Evolutionary conservation across 768 basidiomycete genomes (phyloP).

Genomic region (Steccherinum ochraceum): DNA sequence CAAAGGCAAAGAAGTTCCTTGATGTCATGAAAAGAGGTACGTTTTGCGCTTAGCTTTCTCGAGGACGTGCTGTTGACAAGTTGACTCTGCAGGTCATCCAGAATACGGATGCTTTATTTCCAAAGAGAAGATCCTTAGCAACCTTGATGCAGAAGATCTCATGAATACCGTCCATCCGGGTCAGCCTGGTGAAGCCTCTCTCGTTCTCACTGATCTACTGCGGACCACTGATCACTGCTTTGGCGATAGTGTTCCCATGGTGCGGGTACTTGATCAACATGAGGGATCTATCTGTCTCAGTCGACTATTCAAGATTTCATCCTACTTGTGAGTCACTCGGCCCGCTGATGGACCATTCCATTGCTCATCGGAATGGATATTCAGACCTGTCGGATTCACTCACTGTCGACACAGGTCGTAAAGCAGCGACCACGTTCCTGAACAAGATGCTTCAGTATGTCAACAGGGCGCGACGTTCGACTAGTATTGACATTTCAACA

Average conservation of each 20-base stretch:
- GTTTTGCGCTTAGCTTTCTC: conserved; percentile 1
- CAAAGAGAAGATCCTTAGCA: conserved; percentile 81
- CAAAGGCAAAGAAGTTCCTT: conserved; percentile 63
- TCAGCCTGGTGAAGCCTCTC: conserved; percentile 31
- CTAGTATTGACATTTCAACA: conserved; percentile 27
- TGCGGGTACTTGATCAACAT: conserved; percentile 84
- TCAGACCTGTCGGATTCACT: conserved; percentile 61
- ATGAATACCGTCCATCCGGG: conserved; percentile 46
- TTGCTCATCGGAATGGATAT: neutral
- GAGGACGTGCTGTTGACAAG: neutral
- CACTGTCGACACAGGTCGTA: conserved; percentile 60
- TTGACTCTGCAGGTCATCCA: conserved; percentile 59
- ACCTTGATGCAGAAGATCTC: conserved; percentile 62
- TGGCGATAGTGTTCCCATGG: conserved; percentile 87
- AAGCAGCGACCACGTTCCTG: conserved; percentile 57
- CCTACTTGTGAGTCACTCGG: conserved; percentile 54
- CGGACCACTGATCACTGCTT: neutral
- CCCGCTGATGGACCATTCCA: too few relatives aligned
- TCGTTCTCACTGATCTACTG: neutral
- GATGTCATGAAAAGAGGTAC: conserved; percentile 68
- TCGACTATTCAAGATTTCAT: conserved; percentile 70
- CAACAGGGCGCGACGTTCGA: neutral
- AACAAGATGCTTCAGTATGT: conserved; percentile 73
- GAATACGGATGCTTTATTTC: conserved; percentile 94
- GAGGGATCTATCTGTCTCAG: conserved; percentile 66